Conservation (phyloP, 306 rosid species). For the Mimosa bimucronata region DNA sequence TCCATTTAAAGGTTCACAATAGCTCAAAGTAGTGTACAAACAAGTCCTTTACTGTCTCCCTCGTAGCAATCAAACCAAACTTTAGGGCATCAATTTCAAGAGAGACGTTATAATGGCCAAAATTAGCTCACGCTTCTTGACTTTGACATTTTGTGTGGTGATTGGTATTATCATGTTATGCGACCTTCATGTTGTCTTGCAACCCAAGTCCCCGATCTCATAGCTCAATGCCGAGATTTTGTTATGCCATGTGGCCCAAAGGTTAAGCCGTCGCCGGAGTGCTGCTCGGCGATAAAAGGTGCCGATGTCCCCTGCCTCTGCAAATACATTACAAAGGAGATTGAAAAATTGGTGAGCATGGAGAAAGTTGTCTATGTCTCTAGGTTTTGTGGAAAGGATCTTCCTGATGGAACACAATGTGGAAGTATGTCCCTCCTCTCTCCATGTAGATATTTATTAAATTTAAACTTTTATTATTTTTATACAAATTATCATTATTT, state of each 20-base stretch:
- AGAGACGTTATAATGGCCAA: background rate
- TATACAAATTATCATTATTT: no score
- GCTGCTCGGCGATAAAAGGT: background rate
- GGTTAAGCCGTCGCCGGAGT: background rate
- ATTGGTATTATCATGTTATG: background rate
- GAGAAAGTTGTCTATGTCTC: background rate
- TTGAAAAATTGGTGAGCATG: background rate
- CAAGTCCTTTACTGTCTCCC: background rate
- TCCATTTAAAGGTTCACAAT: background rate
- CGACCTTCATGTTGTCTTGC: background rate
- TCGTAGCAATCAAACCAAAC: background rate
- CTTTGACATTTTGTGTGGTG: background rate
- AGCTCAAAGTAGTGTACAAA: background rate
- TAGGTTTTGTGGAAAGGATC: background rate
- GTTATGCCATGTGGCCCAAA: background rate
- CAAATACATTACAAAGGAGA: background rate
- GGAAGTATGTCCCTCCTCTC: background rate
- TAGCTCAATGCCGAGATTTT: background rate
- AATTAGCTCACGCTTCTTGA: background rate
- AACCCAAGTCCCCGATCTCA: background rate
- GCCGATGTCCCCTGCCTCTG: slow-evolving; percentile 7
- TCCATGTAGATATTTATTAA: no score
- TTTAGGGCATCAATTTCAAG: background rate
- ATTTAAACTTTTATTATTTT: no score
- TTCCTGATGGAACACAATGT: slow-evolving; percentile 1